Percentiles rank a stretch among this genome's conserved stretches.
Evolutionary conservation across 495 filamentous ascomycete species (phyloP).

Genomic region (Penicillium cinerascens): DNA sequence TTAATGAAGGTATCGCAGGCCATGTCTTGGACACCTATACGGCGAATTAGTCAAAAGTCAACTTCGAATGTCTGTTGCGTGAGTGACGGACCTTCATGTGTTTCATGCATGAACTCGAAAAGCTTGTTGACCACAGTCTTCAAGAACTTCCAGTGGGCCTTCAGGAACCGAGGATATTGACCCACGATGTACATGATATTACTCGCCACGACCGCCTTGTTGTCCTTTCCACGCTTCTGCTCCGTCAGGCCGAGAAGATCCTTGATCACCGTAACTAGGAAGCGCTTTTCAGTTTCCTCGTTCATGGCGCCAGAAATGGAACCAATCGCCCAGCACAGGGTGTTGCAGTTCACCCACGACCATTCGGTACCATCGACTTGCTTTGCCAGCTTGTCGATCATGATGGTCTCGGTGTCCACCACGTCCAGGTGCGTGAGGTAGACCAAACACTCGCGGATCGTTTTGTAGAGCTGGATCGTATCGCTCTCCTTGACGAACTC

Average conservation of each 20-base stretch:
- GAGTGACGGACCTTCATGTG: slow-evolving; percentile 74
- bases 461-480: slow-evolving; percentile 99
- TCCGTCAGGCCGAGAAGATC: slow-evolving; percentile 96
- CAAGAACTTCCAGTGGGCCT: slow-evolving; percentile 99
- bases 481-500: slow-evolving; percentile 99
- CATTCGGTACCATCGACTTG: slow-evolving; percentile 95
- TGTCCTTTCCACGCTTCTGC: slow-evolving; percentile 98
- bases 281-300: slow-evolving; percentile 97
- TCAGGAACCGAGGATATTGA: slow-evolving; percentile 95
- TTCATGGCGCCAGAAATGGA: slow-evolving; percentile 99
- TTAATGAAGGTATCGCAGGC: slow-evolving; percentile 99
- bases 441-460: slow-evolving; percentile 93
- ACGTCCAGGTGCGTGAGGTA: slow-evolving; percentile 98
- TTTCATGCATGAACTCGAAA: slow-evolving; percentile 99
- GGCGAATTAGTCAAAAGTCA: slow-evolving; percentile 24
- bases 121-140: slow-evolving; percentile 99
- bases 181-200: slow-evolving; percentile 99
- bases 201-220: slow-evolving; percentile 97
- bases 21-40: slow-evolving; percentile 93
- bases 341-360: slow-evolving; percentile 99
- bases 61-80: background rate
- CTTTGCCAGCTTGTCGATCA: slow-evolving; percentile 94
- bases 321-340: slow-evolving; percentile 97
- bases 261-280: slow-evolving; percentile 97
- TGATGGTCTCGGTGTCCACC: slow-evolving; percentile 94